A percentile compares a stretch with the other conserved stretches of the same genome.
These are phyloP conservation scores for Zoysia matrella DNA, from an alignment of 202 grass and related monocot genomes.

Conservation along the genomic window DNA sequence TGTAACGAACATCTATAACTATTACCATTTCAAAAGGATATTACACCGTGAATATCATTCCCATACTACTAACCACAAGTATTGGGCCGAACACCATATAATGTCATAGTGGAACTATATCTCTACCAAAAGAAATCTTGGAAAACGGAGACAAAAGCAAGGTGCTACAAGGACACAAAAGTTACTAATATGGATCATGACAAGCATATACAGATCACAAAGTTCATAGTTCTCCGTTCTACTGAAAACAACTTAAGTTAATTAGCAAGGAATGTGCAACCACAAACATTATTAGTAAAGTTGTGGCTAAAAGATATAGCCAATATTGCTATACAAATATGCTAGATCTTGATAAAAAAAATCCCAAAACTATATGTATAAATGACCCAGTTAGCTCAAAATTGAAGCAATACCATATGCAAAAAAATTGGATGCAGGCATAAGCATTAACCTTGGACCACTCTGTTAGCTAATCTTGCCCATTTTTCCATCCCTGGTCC, in stretches of 20 bases:
- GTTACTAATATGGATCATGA: background rate
- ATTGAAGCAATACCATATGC: background rate
- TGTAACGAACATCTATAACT: background rate
- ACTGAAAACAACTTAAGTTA: no score
- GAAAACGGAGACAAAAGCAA: slow-evolving; percentile 9
- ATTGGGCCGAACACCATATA: background rate
- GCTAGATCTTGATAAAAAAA: background rate
- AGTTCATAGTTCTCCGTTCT: no score
- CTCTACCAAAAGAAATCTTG: background rate
- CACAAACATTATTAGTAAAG: background rate
- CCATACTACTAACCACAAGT: background rate
- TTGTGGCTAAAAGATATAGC: background rate
- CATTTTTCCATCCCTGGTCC: slow-evolving; percentile 30
- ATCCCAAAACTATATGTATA: background rate
- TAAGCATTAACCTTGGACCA: slow-evolving; percentile 73
- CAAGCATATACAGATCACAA: background rate
- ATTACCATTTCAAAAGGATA: slow-evolving; percentile 13
- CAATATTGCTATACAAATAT: background rate
- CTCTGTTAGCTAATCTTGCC: slow-evolving; percentile 57
- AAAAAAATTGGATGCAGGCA: background rate
- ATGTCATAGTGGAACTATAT: background rate
- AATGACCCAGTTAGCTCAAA: background rate
- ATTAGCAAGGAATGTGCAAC: background rate
- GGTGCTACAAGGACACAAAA: background rate
- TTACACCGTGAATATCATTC: background rate